A percentile compares a stretch with the other conserved stretches of the same genome.
These are phyloP conservation scores for Bryoerythrophyllum caledonicum DNA, from an alignment of 225 moss, liverwort and hornwort species.

Conservation along the genomic window DNA sequence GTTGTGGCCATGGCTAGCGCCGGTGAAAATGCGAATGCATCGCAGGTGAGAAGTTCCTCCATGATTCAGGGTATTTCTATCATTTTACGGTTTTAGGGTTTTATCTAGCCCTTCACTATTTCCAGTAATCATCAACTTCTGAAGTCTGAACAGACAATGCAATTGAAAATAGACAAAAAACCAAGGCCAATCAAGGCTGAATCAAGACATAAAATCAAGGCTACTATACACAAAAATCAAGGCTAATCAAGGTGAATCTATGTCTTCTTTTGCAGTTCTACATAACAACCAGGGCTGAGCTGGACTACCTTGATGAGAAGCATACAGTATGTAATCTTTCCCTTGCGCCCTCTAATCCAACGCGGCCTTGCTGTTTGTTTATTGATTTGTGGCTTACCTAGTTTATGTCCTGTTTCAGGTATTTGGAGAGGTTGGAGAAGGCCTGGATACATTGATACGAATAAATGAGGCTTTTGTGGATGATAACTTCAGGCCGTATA, in stretches of 20 bases:
- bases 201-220: too few relatives aligned
- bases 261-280: conserved; percentile 60
- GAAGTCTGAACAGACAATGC: too few relatives aligned
- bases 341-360: too few relatives aligned
- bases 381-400: not conserved
- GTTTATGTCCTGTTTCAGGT: conserved; percentile 39
- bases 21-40: conserved; percentile 93
- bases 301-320: conserved; percentile 88
- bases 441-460: conserved; percentile 74
- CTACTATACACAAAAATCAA: too few relatives aligned
- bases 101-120: not conserved
- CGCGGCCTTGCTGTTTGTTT: not conserved
- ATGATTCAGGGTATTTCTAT: not conserved
- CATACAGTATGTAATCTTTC: conserved; percentile 72
- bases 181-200: not conserved
- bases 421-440: conserved; percentile 93
- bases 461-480: conserved; percentile 89
- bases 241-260: not conserved
- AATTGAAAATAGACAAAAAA: too few relatives aligned
- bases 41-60: conserved; percentile 58
- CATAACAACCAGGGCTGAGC: conserved; percentile 26
- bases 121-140: not conserved
- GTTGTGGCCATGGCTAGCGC: conserved; percentile 97
- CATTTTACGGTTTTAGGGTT: not conserved
- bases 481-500: conserved; percentile 76